Percentiles rank a stretch among this genome's conserved stretches.
Conservation (phyloP, 2,329 filamentous ascomycete genomes). For the Tricladium varicosporioides region DNA sequence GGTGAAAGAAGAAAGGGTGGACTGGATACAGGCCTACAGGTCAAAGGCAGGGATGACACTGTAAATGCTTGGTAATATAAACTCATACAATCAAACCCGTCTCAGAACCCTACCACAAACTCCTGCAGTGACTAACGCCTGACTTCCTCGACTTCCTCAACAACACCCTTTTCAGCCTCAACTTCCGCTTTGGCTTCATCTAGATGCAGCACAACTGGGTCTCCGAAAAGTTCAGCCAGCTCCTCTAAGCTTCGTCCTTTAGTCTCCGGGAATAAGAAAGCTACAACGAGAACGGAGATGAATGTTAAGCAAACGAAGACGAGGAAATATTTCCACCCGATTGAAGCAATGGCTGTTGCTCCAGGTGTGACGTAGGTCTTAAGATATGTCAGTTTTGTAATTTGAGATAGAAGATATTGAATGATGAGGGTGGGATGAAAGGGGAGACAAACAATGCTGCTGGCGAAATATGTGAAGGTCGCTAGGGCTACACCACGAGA, state of each 20-base stretch:
- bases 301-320: constrained; percentile 21
- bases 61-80: too few relatives aligned
- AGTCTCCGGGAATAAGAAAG: constrained; percentile 61
- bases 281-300: constrained; percentile 43
- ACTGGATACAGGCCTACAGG: too few relatives aligned
- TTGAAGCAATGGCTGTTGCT: constrained; percentile 34
- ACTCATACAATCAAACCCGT: too few relatives aligned
- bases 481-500: constrained; percentile 80
- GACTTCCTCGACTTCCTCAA: neutral
- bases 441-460: neutral
- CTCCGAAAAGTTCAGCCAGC: constrained; percentile 24
- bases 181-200: neutral
- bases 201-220: neutral
- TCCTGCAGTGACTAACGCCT: neutral
- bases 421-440: too few relatives aligned
- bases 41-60: too few relatives aligned
- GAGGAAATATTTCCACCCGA: constrained; percentile 45
- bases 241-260: constrained; percentile 65
- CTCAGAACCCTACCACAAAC: too few relatives aligned
- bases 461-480: constrained; percentile 35
- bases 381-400: too few relatives aligned
- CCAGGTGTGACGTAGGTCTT: neutral
- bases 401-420: too few relatives aligned
- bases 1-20: too few relatives aligned
- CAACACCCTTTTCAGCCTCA: neutral